Percentiles rank a stretch among this genome's conserved stretches.
Evolutionary conservation across 176 grass and related monocot genomes (phyloP).

Genomic region (Rhynchospora pubera): DNA sequence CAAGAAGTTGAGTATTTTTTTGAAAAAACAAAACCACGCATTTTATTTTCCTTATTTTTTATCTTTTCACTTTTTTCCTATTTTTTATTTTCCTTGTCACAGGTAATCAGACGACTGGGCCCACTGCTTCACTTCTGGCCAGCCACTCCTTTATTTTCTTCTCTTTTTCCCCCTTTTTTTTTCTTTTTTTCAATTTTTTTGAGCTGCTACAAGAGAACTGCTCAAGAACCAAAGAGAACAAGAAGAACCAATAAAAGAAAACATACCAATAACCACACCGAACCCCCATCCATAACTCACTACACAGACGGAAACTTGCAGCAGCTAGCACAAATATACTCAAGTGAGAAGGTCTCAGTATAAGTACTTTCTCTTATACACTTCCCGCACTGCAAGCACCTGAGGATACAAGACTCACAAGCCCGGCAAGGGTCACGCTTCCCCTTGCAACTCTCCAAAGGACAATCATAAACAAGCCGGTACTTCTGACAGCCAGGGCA

Average conservation of each 20-base stretch:
- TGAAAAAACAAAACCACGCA: no score
- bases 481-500: constrained; percentile 68
- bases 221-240: neutral
- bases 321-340: constrained; percentile 47
- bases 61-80: neutral
- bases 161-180: neutral
- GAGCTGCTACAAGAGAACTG: constrained; percentile 2
- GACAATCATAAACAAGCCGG: constrained; percentile 77
- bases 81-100: neutral
- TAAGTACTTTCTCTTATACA: constrained; percentile 49
- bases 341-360: constrained; percentile 62
- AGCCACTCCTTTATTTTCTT: neutral
- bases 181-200: neutral
- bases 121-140: no score
- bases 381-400: constrained; percentile 65
- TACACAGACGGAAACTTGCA: neutral
- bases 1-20: neutral
- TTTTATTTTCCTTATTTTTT: no score
- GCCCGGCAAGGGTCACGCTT: constrained; percentile 45
- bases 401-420: constrained; percentile 59
- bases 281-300: neutral
- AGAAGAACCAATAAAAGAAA: neutral
- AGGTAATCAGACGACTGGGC: neutral
- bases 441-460: constrained; percentile 42
- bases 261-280: neutral